Base-by-base conservation (phyloP, 352 stramenopile genomes). In the Chrysophaeum taylorii region DNA sequence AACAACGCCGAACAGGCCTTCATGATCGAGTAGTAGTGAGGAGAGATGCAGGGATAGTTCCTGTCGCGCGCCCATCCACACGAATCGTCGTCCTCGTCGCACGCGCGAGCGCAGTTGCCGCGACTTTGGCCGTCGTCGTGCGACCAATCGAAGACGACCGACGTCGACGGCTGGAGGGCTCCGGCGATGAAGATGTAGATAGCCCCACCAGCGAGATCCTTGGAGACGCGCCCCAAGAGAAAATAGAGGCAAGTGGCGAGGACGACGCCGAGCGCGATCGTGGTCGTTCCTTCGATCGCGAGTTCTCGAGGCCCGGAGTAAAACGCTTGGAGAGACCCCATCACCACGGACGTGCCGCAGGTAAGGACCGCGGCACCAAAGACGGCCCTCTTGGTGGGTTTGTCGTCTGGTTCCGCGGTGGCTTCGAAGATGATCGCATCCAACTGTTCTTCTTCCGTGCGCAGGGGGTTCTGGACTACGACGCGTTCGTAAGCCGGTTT, bases 1-100 rank as follows among this genome's bases (percentile, higher is more conserved):
- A 89, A 84, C 0, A 83, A 82, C 0, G 76, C 81, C 9, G 89
- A 80, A 0, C 78, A 82, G 29, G 83, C 84, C 25, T 89, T 76
- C 69, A 91, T 90, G 71, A 9, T 1, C 23, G 16, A 15, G 57
- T 48, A 45, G 57, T 66, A 66, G 9, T 92, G 85, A 16, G 85
- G 81, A 21, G 85, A 85, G 75, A 93, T 92, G 68, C 89, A 76
- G 29, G 91, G 78, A 36, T 66, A 45, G 33, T 23, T 12, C 60
- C 89, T 80, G 31, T 92, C 84, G 0, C 83, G 89, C 7, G 81
- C 80, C 64, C 87, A 91, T 73, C 86, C 91, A 70, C 90, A 91
- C 36, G 82, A 79, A 12, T 91, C 81, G 62, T 90, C 82, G 16
- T 83, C 88, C 63, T 88, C 27, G 52, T 9, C 27, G 52, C 52